A percentile compares a stretch with the other conserved stretches of the same genome.
phyloP scores from a whole-genome alignment of 805 yeast genomes.

The Ogataea methylovora region DNA sequence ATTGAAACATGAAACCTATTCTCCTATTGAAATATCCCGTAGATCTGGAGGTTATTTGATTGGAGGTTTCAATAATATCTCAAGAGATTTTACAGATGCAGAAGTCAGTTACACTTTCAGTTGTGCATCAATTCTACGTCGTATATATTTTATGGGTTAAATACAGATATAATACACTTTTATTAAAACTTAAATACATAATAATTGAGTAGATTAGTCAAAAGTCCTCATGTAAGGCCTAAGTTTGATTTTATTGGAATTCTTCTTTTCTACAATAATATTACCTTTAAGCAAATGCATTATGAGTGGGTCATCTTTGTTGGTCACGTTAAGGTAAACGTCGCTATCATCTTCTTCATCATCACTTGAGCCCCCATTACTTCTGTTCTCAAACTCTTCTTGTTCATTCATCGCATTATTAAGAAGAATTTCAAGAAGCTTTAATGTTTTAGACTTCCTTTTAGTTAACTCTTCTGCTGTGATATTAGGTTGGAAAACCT shows the following conservation, averaged over 20 bases:
- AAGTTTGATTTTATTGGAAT: slow-evolving; percentile 20
- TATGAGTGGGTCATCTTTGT: slow-evolving; percentile 26
- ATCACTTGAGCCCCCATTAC: slow-evolving; percentile 1
- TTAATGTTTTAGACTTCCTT: slow-evolving; percentile 16
- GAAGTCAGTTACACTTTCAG: slow-evolving; percentile 38
- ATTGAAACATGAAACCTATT: slow-evolving; percentile 1
- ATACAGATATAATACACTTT: not conserved
- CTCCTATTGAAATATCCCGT: slow-evolving; percentile 34
- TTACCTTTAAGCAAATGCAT: slow-evolving; percentile 20
- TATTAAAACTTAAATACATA: not conserved
- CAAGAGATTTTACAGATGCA: slow-evolving; percentile 24
- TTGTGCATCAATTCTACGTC: slow-evolving; percentile 40
- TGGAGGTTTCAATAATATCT: slow-evolving; percentile 32
- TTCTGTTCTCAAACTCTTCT: not conserved
- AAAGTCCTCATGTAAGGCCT: slow-evolving; percentile 4
- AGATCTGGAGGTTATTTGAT: slow-evolving; percentile 48
- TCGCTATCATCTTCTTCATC: slow-evolving; percentile 5
- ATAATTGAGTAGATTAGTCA: not conserved
- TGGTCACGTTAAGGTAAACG: slow-evolving; percentile 16
- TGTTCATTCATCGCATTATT: slow-evolving; percentile 19
- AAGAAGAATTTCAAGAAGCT: slow-evolving; percentile 22
- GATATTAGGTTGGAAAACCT: slow-evolving; percentile 10
- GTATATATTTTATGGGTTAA: slow-evolving; percentile 31
- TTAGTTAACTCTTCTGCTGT: slow-evolving; percentile 11
- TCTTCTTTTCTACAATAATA: slow-evolving; percentile 18